A percentile compares a stretch with the other conserved stretches of the same genome.
These are phyloP conservation scores for Ustilago nuda DNA, from an alignment of 1,284 basidiomycete species.

Conservation along the genomic window DNA sequence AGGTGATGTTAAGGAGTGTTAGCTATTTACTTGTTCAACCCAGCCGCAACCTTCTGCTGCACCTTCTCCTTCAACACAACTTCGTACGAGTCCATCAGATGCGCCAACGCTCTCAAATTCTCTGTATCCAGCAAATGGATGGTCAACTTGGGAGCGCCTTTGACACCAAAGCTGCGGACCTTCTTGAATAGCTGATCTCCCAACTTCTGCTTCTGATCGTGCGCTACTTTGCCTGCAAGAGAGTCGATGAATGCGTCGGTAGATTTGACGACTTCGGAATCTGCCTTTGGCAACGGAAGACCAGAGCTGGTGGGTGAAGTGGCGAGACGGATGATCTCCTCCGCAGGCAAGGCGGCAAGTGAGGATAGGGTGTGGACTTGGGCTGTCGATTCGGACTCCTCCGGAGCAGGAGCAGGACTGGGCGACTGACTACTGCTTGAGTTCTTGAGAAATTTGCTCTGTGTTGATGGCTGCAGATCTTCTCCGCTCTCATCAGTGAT, in stretches of 20 bases:
- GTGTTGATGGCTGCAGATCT: slow-evolving; percentile 6
- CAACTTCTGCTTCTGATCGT: slow-evolving; percentile 79
- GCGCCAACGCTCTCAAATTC: slow-evolving; percentile 82
- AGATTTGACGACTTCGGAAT: slow-evolving; percentile 76
- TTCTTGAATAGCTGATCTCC: slow-evolving; percentile 75
- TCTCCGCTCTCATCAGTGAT: slow-evolving; percentile 69
- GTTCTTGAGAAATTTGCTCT: slow-evolving; percentile 17
- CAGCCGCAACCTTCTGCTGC: slow-evolving; percentile 36
- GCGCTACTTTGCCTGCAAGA: slow-evolving; percentile 75
- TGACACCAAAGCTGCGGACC: slow-evolving; percentile 82
- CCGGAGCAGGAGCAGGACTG: slow-evolving; percentile 9
- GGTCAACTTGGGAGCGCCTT: slow-evolving; percentile 74
- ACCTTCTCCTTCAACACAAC: slow-evolving; percentile 78
- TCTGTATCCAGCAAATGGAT: slow-evolving; percentile 84
- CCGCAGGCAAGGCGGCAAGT: slow-evolving; percentile 77
- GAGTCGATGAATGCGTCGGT: slow-evolving; percentile 83
- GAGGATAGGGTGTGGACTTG: slow-evolving; percentile 67
- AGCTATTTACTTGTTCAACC: slow-evolving; percentile 32
- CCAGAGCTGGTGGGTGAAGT: slow-evolving; percentile 71
- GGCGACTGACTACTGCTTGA: slow-evolving; percentile 46
- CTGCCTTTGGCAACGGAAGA: slow-evolving; percentile 78
- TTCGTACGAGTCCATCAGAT: slow-evolving; percentile 88
- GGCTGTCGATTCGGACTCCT: slow-evolving; percentile 2
- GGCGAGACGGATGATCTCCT: slow-evolving; percentile 76
- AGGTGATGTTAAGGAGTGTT: too few species aligned